Percentiles rank a stretch among this genome's conserved stretches.
These are phyloP conservation scores for Ambrosia trifida DNA, from an alignment of 129 eudicot genomes.

Conservation along the genomic window DNA sequence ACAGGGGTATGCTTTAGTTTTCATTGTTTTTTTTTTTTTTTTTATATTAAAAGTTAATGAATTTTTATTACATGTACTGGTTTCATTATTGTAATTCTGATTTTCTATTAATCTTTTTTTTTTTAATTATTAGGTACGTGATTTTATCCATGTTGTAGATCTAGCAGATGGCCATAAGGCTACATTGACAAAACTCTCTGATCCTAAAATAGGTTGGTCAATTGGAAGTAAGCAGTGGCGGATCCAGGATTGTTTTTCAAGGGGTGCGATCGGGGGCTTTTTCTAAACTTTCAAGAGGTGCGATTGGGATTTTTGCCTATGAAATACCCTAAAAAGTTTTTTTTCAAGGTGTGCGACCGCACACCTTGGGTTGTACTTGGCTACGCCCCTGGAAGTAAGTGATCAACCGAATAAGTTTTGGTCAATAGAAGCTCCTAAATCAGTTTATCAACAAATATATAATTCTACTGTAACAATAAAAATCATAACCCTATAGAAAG, in stretches of 20 bases:
- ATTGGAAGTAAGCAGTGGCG: too few species aligned
- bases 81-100: too few species aligned
- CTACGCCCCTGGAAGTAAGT: too few species aligned
- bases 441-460: not conserved
- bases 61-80: not conserved
- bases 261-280: too few species aligned
- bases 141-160: constrained; percentile 94
- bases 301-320: too few species aligned
- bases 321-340: too few species aligned
- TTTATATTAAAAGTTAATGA: not conserved
- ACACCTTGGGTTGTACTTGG: too few species aligned
- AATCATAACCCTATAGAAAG: not conserved
- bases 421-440: not conserved
- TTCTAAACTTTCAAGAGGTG: too few species aligned
- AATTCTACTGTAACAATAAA: too few species aligned
- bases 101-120: too few species aligned
- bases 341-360: too few species aligned
- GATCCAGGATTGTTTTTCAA: too few species aligned
- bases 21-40: not conserved
- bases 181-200: constrained; percentile 72
- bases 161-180: constrained; percentile 95
- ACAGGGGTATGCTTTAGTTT: constrained; percentile 62
- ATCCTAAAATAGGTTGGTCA: constrained; percentile 72
- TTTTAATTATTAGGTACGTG: constrained; percentile 76
- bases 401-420: not conserved